Base-by-base conservation (phyloP, 169 alveolate genomes). In the Cryptosporidium andersoni region DNA sequence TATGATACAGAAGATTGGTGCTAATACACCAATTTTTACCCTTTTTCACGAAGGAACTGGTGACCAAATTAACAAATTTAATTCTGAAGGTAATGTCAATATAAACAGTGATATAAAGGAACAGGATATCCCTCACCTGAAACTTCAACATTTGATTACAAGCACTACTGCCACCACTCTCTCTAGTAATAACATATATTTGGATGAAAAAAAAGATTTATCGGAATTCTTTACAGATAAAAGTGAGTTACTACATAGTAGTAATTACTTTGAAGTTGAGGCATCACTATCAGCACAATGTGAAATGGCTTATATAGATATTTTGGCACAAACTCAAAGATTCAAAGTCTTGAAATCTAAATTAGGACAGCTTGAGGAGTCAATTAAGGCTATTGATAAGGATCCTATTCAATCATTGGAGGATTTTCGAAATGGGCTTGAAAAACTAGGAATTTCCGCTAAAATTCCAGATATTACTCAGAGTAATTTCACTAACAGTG, bases 281-380 rank as follows among this genome's bases (percentile, higher is more conserved):
- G 85, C 85, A 5, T 74, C 74, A 2, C 52, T 74, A 11, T 74
- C 85, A 37, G 85, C 85, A 37, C 85, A 74, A 39, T 74, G 85
- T 42, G 85, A 74, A 58, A 74, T 74, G 85, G 85, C 85, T 3
- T 74, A 58, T 74, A 45, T 74, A 16, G 85, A 74, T 43, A 58
- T 74, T 1, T 40, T 74, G 34, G 64, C 66, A 14, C 85, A 74
- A 48, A 74, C 85, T 4, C 62, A 55, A 58, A 74, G 85, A 45
- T 74, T 74, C 37, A 74, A 14, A 39, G 6, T 7, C 11, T 45
- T 74, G 16, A 58, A 62, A 34, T 25, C 55, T 1, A 74, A 58
- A 45, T 62, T 74, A 8, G 60, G 42, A 16, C 4, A 8, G 9
- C 63, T 74, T 7, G 85, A 74, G 9, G 85, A 74, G 4, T 58